These are phyloP conservation scores for Marvania coccoides DNA, from an alignment of 139 green algal species.

Conservation along the genomic window DNA sequence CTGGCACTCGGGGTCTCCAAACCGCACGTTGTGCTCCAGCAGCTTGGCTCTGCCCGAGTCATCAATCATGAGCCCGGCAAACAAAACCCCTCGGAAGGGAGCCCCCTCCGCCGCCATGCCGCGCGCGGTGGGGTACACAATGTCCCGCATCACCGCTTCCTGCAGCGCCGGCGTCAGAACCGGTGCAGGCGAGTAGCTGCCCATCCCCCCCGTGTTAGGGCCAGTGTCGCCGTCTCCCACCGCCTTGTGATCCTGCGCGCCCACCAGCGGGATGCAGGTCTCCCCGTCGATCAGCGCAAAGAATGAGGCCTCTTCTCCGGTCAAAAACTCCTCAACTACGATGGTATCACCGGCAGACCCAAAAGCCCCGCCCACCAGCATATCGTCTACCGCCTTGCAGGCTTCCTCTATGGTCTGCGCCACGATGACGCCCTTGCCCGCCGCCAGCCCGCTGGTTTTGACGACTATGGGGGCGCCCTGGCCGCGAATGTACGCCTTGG, in stretches of 20 bases:
- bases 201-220: conserved; percentile 98
- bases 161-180: conserved; percentile 77
- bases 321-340: conserved; percentile 95
- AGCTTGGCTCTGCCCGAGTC: conserved; percentile 71
- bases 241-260: conserved; percentile 93
- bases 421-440: conserved; percentile 90
- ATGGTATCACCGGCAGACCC: conserved; percentile 65
- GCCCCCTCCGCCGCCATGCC: conserved; percentile 79
- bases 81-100: conserved; percentile 88
- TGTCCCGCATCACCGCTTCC: conserved; percentile 70
- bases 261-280: conserved; percentile 56
- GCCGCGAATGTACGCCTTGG: conserved; percentile 68
- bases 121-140: conserved; percentile 78
- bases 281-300: conserved; percentile 93
- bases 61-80: conserved; percentile 97
- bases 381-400: conserved; percentile 73
- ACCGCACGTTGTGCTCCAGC: conserved; percentile 97
- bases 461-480: conserved; percentile 90
- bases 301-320: conserved; percentile 93
- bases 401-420: conserved; percentile 71
- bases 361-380: conserved; percentile 75
- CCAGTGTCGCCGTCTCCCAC: conserved; percentile 92
- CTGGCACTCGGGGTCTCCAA: conserved; percentile 98
- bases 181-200: conserved; percentile 92
- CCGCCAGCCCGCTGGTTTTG: conserved; percentile 93